Percentiles rank a stretch among this genome's conserved stretches.
phyloP scores from a whole-genome alignment of 495 filamentous ascomycete genomes.

The Trichocladium antarcticum region DNA sequence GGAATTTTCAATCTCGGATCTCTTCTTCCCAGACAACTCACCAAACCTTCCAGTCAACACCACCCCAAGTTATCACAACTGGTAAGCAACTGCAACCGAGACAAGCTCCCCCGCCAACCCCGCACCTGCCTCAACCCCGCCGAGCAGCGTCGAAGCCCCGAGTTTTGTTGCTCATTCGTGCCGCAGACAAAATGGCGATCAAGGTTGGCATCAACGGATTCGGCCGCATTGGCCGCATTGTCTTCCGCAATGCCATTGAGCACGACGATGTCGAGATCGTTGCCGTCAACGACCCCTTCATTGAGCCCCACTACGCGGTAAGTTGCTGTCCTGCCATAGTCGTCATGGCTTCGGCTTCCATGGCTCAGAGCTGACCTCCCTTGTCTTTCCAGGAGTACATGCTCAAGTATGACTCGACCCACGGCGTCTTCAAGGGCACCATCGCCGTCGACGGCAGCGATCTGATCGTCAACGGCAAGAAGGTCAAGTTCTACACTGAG shows the following conservation, averaged over 20 bases:
- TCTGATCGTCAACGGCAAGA: slow-evolving; percentile 90
- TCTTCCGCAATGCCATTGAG: slow-evolving; percentile 64
- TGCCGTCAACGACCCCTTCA: slow-evolving; percentile 99
- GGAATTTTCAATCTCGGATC: not conserved
- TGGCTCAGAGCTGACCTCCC: slow-evolving; percentile 13
- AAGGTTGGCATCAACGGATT: slow-evolving; percentile 98
- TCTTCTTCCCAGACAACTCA: slow-evolving; percentile 1
- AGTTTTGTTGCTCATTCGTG: slow-evolving; percentile 9
- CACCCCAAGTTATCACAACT: not conserved
- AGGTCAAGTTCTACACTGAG: slow-evolving; percentile 89
- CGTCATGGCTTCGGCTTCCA: too few relatives aligned
- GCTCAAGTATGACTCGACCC: slow-evolving; percentile 96
- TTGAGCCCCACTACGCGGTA: slow-evolving; percentile 95
- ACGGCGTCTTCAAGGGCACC: slow-evolving; percentile 92
- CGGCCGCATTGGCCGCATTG: slow-evolving; percentile 97
- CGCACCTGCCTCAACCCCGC: slow-evolving; percentile 22
- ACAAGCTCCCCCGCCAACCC: slow-evolving; percentile 15
- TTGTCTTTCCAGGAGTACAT: slow-evolving; percentile 68
- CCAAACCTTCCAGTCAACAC: not conserved
- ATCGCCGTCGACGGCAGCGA: slow-evolving; percentile 62
- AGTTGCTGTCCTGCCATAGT: slow-evolving; percentile 30
- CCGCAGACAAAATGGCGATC: slow-evolving; percentile 35
- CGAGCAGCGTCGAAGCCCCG: too few relatives aligned
- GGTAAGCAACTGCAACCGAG: slow-evolving; percentile 10
- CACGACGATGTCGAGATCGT: slow-evolving; percentile 77